Base-by-base conservation (phyloP, 768 basidiomycete genomes). In the Tricholomella constricta region DNA sequence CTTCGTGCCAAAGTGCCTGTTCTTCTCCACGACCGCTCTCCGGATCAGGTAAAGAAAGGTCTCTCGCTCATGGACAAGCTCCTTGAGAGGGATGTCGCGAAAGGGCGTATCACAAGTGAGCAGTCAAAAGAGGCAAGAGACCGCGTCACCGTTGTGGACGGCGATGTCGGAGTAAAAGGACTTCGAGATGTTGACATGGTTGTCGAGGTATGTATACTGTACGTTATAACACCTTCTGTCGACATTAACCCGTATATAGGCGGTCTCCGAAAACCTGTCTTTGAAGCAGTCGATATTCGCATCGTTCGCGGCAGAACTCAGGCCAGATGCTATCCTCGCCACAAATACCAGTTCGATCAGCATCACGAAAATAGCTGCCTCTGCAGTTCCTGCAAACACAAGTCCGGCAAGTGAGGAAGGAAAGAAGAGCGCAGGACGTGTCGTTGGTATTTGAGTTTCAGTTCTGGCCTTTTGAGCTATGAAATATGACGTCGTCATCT, bases 291-390 rank as follows among this genome's bases (percentile, higher is more conserved):
- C 76, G 5, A 84, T 98, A 56, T 97, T 98, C 69, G 68, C 76
- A 5, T 72, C 77, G 2, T 79, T 98, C 19, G 81, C 87, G 14
- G 79, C 79, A 43, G 81, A 87, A 62, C 68, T 94, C 45, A 77
- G 82, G 25, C 84, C 88, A 0, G 77, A 81, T 27, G 82, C 91
- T 7, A 94, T 98, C 45, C 77, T 98, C 19, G 95, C 94, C 0
- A 84, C 86, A 37, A 98, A 98, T 64, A 98, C 95, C 2, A 94
- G 92, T 51, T 93, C 91, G 9, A 98, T 98, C 57, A 92, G 89
- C 58, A 86, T 98, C 40, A 94, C 94, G 19, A 95, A 95, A 73
- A 91, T 98, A 47, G 94, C 95, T 0, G 88, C 88, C 6, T 75
- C 90, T 26, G 86, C 89, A 7, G 70, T 94, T 17, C 83, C 84